phyloP scores from a whole-genome alignment of 2,329 filamentous ascomycete genomes.

The Pseudogymnoascus destructans region DNA sequence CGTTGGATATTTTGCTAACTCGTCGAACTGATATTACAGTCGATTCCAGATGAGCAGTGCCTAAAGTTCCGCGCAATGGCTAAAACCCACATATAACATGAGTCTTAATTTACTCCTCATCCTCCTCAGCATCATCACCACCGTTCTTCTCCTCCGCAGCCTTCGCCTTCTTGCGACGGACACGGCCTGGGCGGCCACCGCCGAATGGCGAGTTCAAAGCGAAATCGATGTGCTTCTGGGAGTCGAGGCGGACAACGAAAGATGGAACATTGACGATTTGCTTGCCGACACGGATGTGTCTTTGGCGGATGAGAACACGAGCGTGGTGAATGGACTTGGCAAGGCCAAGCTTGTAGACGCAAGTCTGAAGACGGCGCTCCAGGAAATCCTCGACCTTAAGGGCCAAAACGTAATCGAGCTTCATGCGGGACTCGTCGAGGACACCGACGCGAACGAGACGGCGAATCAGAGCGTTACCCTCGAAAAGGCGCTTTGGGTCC shows the following conservation, averaged over 20 bases:
- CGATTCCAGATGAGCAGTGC: slow-evolving; percentile 28
- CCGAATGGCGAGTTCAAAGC: slow-evolving; percentile 94
- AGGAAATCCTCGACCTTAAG: slow-evolving; percentile 99
- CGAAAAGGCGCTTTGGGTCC: slow-evolving; percentile 99
- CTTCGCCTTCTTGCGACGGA: slow-evolving; percentile 99
- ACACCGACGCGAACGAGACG: slow-evolving; percentile 99
- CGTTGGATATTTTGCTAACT: slow-evolving; percentile 37
- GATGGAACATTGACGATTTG: slow-evolving; percentile 99
- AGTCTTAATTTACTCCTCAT: slow-evolving; percentile 29
- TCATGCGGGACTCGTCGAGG: slow-evolving; percentile 99
- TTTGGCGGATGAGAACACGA: slow-evolving; percentile 98
- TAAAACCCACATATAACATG: slow-evolving; percentile 14
- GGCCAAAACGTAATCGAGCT: slow-evolving; percentile 99
- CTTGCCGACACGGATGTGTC: slow-evolving; percentile 99
- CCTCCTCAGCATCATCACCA: slow-evolving; percentile 71
- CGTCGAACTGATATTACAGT: slow-evolving; percentile 37
- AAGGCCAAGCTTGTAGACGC: slow-evolving; percentile 99
- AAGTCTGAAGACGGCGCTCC: slow-evolving; percentile 98
- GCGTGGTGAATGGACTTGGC: slow-evolving; percentile 99
- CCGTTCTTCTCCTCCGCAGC: slow-evolving; percentile 76
- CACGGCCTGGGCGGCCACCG: slow-evolving; percentile 91
- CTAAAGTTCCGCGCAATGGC: slow-evolving; percentile 24
- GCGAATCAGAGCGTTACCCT: slow-evolving; percentile 99
- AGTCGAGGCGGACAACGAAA: slow-evolving; percentile 99
- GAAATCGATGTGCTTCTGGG: slow-evolving; percentile 99